Base-by-base conservation (phyloP, 1,284 basidiomycete species). In the Marasmius fiardii region DNA sequence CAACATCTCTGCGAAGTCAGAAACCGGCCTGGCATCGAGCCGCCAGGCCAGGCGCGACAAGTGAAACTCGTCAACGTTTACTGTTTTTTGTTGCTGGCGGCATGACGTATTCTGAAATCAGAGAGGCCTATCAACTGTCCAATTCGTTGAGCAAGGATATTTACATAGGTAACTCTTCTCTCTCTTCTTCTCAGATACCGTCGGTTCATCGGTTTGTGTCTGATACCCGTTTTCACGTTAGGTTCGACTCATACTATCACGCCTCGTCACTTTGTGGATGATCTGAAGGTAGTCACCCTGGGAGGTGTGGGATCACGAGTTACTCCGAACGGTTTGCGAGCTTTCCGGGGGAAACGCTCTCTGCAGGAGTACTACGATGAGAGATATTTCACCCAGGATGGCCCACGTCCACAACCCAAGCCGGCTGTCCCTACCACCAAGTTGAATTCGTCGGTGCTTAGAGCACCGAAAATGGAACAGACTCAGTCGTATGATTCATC, bases 71-170 rank as follows among this genome's bases (percentile, higher is more conserved):
- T 56, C 90, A 95, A 68, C 79, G 96, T n/a, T 68, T 97, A 21
- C 76, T 99, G 51, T 81, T 98, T 41, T 99, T 98, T 70, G 79
- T 98, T 12, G 93, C 93, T 11, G 97, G 97, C 31, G 97, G 97
- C 1, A 90, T 97, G 83, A 97, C 96, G 1, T 97, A 95, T 69
- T 94, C 93, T 0, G 97, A 99, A 73, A 89, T 97, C 70, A 78
- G 96, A 55, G 87, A 93, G 67, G 88, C 84, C 33, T 99, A 98
- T 68, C 78, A 89, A 52, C 75, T 96, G 7, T 90, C 92, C 4
- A 78, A 79, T 51, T 68, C 82, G 6, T 71, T 93, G 51, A 88
- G 88, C 65, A 94, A 91, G 70, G 96, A 99, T 64, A 83, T 98
- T 55, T 91, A 88, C 71, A 92, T 99, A 61, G 95, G 94, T 94